These are phyloP conservation scores for Ophiostoma pallidulum DNA, from an alignment of 2,329 filamentous ascomycete genomes.

Conservation along the genomic window DNA sequence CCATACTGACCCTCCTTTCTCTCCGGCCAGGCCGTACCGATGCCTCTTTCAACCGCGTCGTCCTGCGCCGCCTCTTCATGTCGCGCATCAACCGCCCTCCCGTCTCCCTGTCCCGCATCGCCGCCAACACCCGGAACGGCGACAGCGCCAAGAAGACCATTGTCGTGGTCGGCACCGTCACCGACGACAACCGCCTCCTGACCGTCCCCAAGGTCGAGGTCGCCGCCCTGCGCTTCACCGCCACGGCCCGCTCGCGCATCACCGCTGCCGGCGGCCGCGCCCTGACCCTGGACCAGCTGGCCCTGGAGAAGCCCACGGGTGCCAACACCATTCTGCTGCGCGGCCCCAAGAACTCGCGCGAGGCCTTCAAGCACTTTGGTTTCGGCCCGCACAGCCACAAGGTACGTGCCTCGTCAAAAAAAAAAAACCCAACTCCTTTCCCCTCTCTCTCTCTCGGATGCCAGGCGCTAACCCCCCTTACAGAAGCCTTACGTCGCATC, in stretches of 20 bases:
- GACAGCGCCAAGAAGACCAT: slow-evolving; percentile 70
- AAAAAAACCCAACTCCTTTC: slow-evolving; percentile 10
- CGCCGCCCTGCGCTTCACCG: slow-evolving; percentile 92
- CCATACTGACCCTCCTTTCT: neutral
- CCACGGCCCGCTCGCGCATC: slow-evolving; percentile 90
- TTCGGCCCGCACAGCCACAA: slow-evolving; percentile 97
- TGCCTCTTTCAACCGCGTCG: slow-evolving; percentile 95
- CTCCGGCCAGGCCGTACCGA: slow-evolving; percentile 72
- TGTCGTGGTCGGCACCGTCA: slow-evolving; percentile 89
- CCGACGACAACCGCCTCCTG: slow-evolving; percentile 92
- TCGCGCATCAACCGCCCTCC: slow-evolving; percentile 97
- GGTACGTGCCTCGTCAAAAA: slow-evolving; percentile 51
- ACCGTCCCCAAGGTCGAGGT: slow-evolving; percentile 86
- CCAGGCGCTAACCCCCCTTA: slow-evolving; percentile 26
- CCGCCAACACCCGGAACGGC: slow-evolving; percentile 55
- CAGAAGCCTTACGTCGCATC: slow-evolving; percentile 94
- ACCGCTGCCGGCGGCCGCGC: slow-evolving; percentile 87
- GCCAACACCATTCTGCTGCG: slow-evolving; percentile 95
- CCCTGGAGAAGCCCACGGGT: slow-evolving; percentile 87
- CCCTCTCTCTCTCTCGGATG: neutral
- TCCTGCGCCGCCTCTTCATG: slow-evolving; percentile 96
- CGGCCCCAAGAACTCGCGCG: slow-evolving; percentile 95
- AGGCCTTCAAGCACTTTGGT: slow-evolving; percentile 99
- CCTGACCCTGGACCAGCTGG: slow-evolving; percentile 94
- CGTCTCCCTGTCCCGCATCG: slow-evolving; percentile 88